Base-by-base conservation (phyloP, 106 monocot species). In the Phalaenopsis equestris region DNA sequence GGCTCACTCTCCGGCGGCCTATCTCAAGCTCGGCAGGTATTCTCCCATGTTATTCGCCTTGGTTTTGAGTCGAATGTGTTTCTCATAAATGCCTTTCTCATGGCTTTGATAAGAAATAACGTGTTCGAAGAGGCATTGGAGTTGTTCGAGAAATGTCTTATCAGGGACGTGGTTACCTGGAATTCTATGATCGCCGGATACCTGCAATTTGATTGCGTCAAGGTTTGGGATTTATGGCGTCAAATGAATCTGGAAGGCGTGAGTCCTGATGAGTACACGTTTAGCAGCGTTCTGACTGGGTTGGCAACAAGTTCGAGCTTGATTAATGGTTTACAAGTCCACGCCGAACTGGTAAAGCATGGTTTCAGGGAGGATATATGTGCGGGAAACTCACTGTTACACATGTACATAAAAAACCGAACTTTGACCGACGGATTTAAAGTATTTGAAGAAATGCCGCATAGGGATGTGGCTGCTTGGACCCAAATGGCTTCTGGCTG, bases 391-490 rank as follows among this genome's bases (percentile, higher is more conserved):
- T 92, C 95, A 0, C 65, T 95, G 88, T 83, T 83, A 1, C 90
- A 95, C 70, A 84, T 90, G 84, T 95, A 95, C 80, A 77, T 92
- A 58, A 90, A 88, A 68, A 90, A 84, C 61, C 78, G 48, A 12
- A 75, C 72, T 21, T 79, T 90, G 18, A 45, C 6, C 6, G 55
- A 52, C 18, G 89, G 82, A 14, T 78, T 76, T 39, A 92, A 78
- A 81, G 90, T 78, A 1, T 95, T 92, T 47, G 73, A 86, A 2
- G 89, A 86, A 42, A 92, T 95, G 87, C 78, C 79, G 15, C 0
- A 56, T 1, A 87, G 78, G 64, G 95, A 95, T 81, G 90, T 95
- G 47, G 87, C 92, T 68, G 87, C 95, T 6, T 95, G 95, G 95
- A 90, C 90, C 7, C 86, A 90, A 72, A 92, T 95, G 89, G 89